Evolutionary conservation across 176 grass and related monocot species (phyloP).

Genomic region (Aegilops longissima): DNA sequence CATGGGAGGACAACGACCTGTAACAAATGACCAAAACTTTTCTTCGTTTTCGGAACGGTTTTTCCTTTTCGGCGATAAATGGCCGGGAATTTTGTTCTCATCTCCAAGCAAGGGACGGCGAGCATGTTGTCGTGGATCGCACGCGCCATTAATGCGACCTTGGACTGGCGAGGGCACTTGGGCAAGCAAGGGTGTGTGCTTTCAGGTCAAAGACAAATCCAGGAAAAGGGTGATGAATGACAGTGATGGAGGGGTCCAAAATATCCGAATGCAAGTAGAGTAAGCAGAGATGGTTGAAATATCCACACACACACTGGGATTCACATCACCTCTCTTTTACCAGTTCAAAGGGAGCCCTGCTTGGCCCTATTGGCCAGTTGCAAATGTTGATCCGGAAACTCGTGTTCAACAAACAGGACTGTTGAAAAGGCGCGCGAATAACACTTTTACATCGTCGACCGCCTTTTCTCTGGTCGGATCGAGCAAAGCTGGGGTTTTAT

Average conservation of each 20-base stretch:
- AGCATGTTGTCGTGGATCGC: conserved; percentile 17
- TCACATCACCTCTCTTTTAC: conserved; percentile 35
- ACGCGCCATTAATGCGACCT: conserved; percentile 40
- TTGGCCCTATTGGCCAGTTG: conserved; percentile 28
- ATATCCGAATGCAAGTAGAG: conserved; percentile 19
- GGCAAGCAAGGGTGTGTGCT: background rate
- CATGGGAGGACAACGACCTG: conserved; percentile 38
- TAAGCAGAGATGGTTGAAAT: conserved; percentile 29
- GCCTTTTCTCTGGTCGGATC: background rate
- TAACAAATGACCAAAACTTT: conserved; percentile 37
- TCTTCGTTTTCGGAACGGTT: background rate
- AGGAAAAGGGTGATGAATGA: conserved; percentile 31
- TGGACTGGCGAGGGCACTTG: conserved; percentile 23
- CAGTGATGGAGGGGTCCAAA: background rate
- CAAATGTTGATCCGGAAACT: conserved; percentile 23
- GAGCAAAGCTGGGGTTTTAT: background rate
- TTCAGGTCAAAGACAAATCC: conserved; percentile 50
- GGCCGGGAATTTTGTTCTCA: background rate
- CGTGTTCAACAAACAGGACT: conserved; percentile 23
- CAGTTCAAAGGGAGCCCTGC: conserved; percentile 28
- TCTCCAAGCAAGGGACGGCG: conserved; percentile 3
- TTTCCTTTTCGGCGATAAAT: background rate
- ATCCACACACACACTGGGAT: conserved; percentile 4
- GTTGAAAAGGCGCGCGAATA: background rate
- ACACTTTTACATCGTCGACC: background rate